phyloP scores from a whole-genome alignment of 2,329 filamentous ascomycete species.

The Samsoniella hepiali region DNA sequence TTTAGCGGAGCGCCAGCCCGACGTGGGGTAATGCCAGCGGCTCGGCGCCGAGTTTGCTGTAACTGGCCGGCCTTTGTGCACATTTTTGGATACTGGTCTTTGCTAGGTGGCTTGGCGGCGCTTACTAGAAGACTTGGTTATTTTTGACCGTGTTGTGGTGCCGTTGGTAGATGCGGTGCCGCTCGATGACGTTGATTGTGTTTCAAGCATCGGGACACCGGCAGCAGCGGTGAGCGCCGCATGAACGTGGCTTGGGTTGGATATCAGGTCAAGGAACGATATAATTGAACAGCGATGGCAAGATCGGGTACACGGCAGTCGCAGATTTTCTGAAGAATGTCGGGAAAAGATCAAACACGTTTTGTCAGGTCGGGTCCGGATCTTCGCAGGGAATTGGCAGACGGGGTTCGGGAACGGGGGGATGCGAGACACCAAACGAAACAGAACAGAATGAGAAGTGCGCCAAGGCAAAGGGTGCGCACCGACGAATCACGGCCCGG shows the following conservation, averaged over 20 bases:
- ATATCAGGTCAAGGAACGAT: background rate
- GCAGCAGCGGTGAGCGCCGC: background rate
- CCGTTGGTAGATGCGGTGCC: background rate
- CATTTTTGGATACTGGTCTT: background rate
- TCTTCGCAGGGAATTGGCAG: background rate
- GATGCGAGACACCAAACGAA: slow-evolving; percentile 14
- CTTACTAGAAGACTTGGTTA: background rate
- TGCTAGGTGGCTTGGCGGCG: background rate
- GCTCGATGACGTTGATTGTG: background rate
- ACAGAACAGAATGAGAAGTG: background rate
- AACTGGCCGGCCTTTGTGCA: background rate
- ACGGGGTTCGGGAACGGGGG: background rate
- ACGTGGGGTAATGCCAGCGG: slow-evolving; percentile 2
- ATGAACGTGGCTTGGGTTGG: background rate
- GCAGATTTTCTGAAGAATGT: background rate
- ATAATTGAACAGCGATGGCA: background rate
- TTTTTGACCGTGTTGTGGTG: background rate
- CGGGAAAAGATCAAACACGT: slow-evolving; percentile 11
- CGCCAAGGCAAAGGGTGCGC: background rate
- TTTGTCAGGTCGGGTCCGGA: background rate
- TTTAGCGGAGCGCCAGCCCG: background rate
- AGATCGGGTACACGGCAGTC: slow-evolving; percentile 15
- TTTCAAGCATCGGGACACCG: background rate
- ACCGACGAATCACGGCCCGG: background rate
- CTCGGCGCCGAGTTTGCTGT: background rate